Conservation (phyloP, 1,284 basidiomycete genomes). For the Schizophyllum commune region DNA sequence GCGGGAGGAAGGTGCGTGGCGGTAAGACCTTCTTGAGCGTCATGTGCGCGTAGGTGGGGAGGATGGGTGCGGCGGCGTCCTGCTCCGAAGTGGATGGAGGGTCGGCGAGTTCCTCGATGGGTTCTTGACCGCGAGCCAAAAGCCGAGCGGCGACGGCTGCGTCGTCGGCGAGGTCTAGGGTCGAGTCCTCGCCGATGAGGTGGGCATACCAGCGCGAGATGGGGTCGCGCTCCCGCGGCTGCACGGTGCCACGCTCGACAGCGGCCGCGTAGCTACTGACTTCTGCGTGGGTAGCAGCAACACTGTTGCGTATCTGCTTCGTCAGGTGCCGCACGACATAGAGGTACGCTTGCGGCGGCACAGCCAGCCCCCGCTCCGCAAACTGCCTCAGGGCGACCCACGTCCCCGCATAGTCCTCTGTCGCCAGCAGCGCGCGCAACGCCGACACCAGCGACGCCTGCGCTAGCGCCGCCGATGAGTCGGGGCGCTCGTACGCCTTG, state of each 20-base stretch:
- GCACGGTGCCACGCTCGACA: background rate
- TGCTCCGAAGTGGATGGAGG: background rate
- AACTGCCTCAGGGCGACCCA: background rate
- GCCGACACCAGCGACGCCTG: background rate
- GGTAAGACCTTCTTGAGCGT: background rate
- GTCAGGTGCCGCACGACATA: background rate
- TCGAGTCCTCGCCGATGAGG: background rate
- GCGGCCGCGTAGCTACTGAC: background rate
- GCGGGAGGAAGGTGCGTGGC: background rate
- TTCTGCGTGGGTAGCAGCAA: background rate
- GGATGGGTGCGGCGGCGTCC: too few relatives aligned
- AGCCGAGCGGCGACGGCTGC: background rate
- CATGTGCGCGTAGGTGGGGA: background rate
- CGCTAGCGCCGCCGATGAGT: constrained; percentile 8
- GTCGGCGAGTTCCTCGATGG: background rate
- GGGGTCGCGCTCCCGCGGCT: background rate
- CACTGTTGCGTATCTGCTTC: background rate
- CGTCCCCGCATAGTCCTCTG: background rate
- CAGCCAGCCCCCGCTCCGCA: background rate
- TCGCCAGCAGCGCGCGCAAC: background rate
- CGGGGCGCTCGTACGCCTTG: constrained; percentile 9
- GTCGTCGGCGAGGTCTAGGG: background rate
- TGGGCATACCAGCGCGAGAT: background rate
- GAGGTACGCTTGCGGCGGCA: background rate
- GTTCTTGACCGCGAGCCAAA: background rate